Evolutionary conservation across 139 green algal species (phyloP).

Genomic region (Coelastrella sp.): DNA sequence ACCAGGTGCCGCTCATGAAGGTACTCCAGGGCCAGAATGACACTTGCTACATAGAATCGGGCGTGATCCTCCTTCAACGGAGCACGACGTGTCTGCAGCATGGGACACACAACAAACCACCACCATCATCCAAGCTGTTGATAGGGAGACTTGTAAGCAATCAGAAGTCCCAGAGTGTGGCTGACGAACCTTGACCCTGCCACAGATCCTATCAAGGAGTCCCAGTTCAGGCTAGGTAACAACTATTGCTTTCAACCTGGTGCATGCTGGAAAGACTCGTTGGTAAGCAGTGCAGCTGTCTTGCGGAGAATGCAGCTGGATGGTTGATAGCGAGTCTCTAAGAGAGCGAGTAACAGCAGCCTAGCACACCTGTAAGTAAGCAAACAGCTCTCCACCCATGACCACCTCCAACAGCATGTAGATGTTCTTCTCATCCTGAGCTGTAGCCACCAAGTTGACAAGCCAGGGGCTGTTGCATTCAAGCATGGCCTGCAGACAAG

Average conservation of each 20-base stretch:
- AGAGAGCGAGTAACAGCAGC: no score
- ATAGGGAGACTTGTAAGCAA: no score
- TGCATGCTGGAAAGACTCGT: no score
- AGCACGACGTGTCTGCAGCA: conserved; percentile 62
- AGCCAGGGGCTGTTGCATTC: conserved; percentile 89
- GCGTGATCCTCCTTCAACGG: conserved; percentile 83
- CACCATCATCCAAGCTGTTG: not conserved
- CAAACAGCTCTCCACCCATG: conserved; percentile 96
- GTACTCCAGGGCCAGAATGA: conserved; percentile 90
- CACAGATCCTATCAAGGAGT: no score
- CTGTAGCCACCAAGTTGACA: conserved; percentile 80
- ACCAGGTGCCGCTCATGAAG: conserved; percentile 85
- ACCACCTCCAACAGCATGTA: conserved; percentile 95
- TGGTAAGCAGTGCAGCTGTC: no score
- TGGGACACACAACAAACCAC: not conserved
- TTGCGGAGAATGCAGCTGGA: no score
- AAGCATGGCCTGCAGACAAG: conserved; percentile 61
- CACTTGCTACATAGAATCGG: conserved; percentile 90
- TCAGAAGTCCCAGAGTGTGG: no score
- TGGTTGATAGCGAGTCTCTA: no score
- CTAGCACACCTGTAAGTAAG: conserved; percentile 80
- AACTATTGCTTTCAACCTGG: no score
- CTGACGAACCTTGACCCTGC: no score
- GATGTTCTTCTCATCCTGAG: conserved; percentile 68
- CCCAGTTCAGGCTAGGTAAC: no score